phyloP scores from a whole-genome alignment of 805 yeast genomes.

The Isabelozyma rhagii region DNA sequence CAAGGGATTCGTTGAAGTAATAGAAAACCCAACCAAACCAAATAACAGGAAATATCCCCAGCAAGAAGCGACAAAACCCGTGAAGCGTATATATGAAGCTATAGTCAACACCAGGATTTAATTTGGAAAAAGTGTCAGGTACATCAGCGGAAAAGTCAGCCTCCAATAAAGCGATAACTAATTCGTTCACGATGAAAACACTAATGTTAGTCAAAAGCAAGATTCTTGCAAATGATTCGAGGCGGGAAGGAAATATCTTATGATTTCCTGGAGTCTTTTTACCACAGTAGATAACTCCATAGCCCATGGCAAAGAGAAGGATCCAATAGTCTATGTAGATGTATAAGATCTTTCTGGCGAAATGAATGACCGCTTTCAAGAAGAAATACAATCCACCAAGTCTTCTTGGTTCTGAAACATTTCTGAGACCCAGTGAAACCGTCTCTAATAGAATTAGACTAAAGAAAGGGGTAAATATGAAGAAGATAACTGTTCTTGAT shows the following conservation, averaged over 20 bases:
- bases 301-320: conserved; percentile 22
- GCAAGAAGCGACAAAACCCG: background rate
- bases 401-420: background rate
- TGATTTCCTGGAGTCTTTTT: conserved; percentile 6
- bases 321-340: background rate
- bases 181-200: background rate
- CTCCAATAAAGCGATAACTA: background rate
- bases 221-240: background rate
- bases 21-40: background rate
- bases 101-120: background rate
- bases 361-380: background rate
- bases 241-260: background rate
- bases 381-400: background rate
- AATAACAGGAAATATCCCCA: background rate
- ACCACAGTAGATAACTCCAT: conserved; percentile 28
- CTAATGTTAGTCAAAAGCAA: background rate
- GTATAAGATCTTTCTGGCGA: background rate
- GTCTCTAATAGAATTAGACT: background rate
- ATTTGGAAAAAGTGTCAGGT: background rate
- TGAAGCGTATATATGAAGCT: background rate
- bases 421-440: background rate
- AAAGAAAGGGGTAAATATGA: background rate
- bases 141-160: background rate
- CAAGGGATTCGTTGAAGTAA: background rate
- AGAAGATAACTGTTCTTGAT: background rate